Percentiles rank a stretch among this genome's conserved stretches.
phyloP scores from a whole-genome alignment of 768 basidiomycete species.

The Tephrocybe sp. region DNA sequence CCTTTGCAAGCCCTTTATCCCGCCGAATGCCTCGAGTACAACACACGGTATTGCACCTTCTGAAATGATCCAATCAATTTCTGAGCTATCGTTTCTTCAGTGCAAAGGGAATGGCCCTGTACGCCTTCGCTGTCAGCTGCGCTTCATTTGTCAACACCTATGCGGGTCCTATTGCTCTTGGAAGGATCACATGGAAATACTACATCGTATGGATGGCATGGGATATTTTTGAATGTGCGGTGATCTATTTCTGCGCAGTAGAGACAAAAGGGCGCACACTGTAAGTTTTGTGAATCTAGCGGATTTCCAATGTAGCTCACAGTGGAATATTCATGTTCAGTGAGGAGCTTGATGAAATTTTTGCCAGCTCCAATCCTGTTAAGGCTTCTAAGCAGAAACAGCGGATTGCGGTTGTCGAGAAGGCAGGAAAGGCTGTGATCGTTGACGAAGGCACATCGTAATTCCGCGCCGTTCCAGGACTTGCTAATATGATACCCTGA shows the following conservation, averaged over 20 bases:
- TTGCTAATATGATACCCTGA: too few species aligned
- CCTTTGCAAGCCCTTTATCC: conserved; percentile 59
- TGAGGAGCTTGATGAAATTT: conserved; percentile 42
- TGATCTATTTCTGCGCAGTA: conserved; percentile 38
- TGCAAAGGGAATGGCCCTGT: conserved; percentile 61
- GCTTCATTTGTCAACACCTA: conserved; percentile 51
- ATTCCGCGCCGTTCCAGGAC: neutral
- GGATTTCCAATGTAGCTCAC: neutral
- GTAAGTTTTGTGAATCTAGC: conserved; percentile 22
- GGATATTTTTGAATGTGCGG: conserved; percentile 36
- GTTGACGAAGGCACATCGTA: conserved; percentile 16
- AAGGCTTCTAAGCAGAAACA: conserved; percentile 37
- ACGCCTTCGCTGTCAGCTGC: conserved; percentile 40
- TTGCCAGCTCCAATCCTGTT: conserved; percentile 35
- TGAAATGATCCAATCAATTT: neutral
- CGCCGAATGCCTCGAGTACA: conserved; percentile 53
- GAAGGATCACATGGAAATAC: conserved; percentile 36
- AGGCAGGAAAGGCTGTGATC: conserved; percentile 25
- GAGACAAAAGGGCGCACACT: conserved; percentile 42
- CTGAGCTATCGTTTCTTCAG: conserved; percentile 19
- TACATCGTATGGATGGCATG: conserved; percentile 39
- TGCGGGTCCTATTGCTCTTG: conserved; percentile 39
- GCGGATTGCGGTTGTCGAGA: conserved; percentile 37
- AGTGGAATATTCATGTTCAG: conserved; percentile 20
- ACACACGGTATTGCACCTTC: conserved; percentile 49